Base-by-base conservation (phyloP, 148 eudicot species). In the Rhododendron henanense region DNA sequence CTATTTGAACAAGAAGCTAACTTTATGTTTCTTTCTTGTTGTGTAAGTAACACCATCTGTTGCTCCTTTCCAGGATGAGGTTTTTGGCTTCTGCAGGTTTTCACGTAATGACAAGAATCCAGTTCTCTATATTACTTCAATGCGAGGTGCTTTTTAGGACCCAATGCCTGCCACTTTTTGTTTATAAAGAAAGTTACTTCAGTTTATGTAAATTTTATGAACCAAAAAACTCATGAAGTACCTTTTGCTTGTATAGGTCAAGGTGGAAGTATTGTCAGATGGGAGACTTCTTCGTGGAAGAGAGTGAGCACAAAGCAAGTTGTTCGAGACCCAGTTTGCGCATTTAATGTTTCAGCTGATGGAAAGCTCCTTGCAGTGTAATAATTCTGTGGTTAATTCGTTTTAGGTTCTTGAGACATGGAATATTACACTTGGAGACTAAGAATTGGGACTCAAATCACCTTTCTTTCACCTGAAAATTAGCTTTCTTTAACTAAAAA, bases 351-450 rank as follows among this genome's bases (percentile, higher is more conserved):
- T 87, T 97, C 99, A 63, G 87, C 87, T 80, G 94, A 94, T 90
- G 99, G 98, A 79, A 94, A 94, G 90, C 88, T 93, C 83, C 93
- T 97, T 82, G 96, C 96, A 41, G 78, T 97, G 99, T 97, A 93
- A 94, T 90, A 82, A 85, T 44, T 63, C 55, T 53, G 44, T 31
- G 16, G 21, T 86, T 57, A 18, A 25, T 25, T 74, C 50, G 65
- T 81, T 37, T 25, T n/a, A 39, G 31, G 74, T 73, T 16, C 39
- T 35, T 59, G 6, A 81, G 84, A 81, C 50, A 11, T 82, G 74
- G 75, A 21, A 57, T 19, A 33, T 65, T 44, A 31, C 59, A 31
- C 1, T 16, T 51, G 83, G 83, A 55, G 82, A 15, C 82, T 6
- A 25, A 31, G 59, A 79, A 50, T 50, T 50, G 39, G 39, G 61